Evolutionary conservation across 169 alveolate genomes (phyloP).

Genomic region (Blepharisma undulans): DNA sequence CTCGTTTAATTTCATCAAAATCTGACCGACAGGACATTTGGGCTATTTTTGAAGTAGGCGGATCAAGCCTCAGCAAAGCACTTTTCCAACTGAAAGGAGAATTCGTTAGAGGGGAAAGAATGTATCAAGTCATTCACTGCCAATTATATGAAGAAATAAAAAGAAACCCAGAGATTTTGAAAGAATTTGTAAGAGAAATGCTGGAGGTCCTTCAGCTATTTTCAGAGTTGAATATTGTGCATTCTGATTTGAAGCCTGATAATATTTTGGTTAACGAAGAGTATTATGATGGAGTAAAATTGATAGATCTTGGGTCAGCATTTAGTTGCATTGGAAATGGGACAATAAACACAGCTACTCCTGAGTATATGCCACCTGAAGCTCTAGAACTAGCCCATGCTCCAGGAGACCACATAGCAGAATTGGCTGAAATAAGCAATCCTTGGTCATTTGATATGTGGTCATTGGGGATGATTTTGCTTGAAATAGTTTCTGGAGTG

Average conservation of each 20-base stretch:
- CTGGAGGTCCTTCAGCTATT: slow-evolving; percentile 69
- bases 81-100: slow-evolving; percentile 75
- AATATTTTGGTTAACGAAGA: slow-evolving; percentile 75
- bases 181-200: slow-evolving; percentile 61
- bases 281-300: slow-evolving; percentile 51
- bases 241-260: slow-evolving; percentile 85
- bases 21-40: slow-evolving; percentile 74
- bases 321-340: slow-evolving; percentile 51
- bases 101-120: slow-evolving; percentile 78
- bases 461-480: slow-evolving; percentile 78
- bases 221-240: slow-evolving; percentile 65
- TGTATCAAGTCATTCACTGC: slow-evolving; percentile 68
- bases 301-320: slow-evolving; percentile 82
- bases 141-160: slow-evolving; percentile 55
- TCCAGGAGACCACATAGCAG: slow-evolving; percentile 42
- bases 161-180: slow-evolving; percentile 56
- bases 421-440: slow-evolving; percentile 21
- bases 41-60: slow-evolving; percentile 78
- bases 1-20: slow-evolving; percentile 50
- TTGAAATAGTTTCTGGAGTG: slow-evolving; percentile 75
- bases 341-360: slow-evolving; percentile 74
- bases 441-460: slow-evolving; percentile 85
- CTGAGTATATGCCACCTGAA: slow-evolving; percentile 88
- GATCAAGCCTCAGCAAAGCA: slow-evolving; percentile 60
- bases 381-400: slow-evolving; percentile 50